Conservation (phyloP, 2,329 filamentous ascomycete genomes). For the Diatrype stigma region DNA sequence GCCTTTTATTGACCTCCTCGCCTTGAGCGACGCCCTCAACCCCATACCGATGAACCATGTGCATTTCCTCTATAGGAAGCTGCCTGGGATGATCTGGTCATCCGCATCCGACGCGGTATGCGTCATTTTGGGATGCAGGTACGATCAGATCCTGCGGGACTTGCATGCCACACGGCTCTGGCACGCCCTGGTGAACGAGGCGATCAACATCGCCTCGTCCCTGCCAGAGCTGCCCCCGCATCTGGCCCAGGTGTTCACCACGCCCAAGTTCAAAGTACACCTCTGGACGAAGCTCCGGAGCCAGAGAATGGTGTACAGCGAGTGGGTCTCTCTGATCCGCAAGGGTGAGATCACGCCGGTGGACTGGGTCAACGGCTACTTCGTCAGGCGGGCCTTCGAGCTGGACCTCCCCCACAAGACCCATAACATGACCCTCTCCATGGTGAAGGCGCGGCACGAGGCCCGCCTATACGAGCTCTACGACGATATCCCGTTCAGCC, state of each 20-base stretch:
- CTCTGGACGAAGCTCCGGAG: conserved; percentile 50
- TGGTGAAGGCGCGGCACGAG: conserved; percentile 67
- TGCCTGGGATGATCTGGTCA: conserved; percentile 73
- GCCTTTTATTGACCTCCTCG: conserved; percentile 63
- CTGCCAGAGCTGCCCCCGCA: conserved; percentile 84
- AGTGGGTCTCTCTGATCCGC: conserved; percentile 64
- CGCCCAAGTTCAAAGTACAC: conserved; percentile 49
- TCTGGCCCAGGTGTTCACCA: no score
- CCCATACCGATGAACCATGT: conserved; percentile 55
- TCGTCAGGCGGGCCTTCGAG: conserved; percentile 68
- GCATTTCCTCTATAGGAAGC: conserved; percentile 66
- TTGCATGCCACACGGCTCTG: conserved; percentile 61
- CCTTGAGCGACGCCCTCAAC: conserved; percentile 57
- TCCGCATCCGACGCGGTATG: conserved; percentile 78
- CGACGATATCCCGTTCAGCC: conserved; percentile 15
- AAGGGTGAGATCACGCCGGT: conserved; percentile 66
- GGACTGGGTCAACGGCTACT: conserved; percentile 84
- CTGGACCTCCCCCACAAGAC: conserved; percentile 67
- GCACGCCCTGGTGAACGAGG: conserved; percentile 69
- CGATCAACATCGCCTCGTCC: conserved; percentile 63
- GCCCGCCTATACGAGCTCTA: conserved; percentile 29
- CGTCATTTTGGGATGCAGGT: conserved; percentile 71
- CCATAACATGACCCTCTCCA: conserved; percentile 67
- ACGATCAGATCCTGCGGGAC: conserved; percentile 68
- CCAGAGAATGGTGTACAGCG: conserved; percentile 56